These are phyloP conservation scores for Casuarina glauca DNA, from an alignment of 306 rosid species.

Conservation along the genomic window DNA sequence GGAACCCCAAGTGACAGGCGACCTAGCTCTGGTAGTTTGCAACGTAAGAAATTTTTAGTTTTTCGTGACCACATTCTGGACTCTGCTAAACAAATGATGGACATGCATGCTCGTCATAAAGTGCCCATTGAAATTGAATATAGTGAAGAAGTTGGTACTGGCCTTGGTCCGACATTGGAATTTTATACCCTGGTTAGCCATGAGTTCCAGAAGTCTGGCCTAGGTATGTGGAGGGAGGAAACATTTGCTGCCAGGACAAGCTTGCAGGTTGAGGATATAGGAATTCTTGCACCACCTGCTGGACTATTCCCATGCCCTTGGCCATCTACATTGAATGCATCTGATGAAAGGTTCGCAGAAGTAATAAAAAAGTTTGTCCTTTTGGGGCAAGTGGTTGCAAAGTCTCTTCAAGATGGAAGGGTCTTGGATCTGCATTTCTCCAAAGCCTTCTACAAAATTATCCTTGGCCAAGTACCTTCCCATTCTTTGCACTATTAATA, in stretches of 20 bases:
- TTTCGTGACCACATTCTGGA: conserved; percentile 65
- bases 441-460: conserved; percentile 82
- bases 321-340: conserved; percentile 46
- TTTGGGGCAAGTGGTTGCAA: conserved; percentile 85
- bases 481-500: conserved; percentile 22
- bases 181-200: conserved; percentile 91
- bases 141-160: conserved; percentile 96
- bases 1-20: conserved; percentile 54
- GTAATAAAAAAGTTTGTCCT: conserved; percentile 71
- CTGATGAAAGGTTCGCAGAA: conserved; percentile 56
- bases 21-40: conserved; percentile 43
- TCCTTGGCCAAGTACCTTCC: conserved; percentile 78
- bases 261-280: conserved; percentile 41
- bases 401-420: conserved; percentile 94
- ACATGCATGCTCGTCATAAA: conserved; percentile 63
- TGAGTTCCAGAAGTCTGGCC: conserved; percentile 78
- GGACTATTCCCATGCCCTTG: conserved; percentile 95
- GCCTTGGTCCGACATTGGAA: conserved; percentile 98
- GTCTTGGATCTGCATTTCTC: conserved; percentile 91
- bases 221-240: conserved; percentile 93
- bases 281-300: conserved; percentile 39
- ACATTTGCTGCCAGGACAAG: conserved; percentile 32
- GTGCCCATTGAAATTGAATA: conserved; percentile 90
- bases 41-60: conserved; percentile 83
- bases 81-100: conserved; percentile 94